Percentiles rank a stretch among this genome's conserved stretches.
Evolutionary conservation across 805 yeast species (phyloP).

Genomic region (Metschnikowia lunata): DNA sequence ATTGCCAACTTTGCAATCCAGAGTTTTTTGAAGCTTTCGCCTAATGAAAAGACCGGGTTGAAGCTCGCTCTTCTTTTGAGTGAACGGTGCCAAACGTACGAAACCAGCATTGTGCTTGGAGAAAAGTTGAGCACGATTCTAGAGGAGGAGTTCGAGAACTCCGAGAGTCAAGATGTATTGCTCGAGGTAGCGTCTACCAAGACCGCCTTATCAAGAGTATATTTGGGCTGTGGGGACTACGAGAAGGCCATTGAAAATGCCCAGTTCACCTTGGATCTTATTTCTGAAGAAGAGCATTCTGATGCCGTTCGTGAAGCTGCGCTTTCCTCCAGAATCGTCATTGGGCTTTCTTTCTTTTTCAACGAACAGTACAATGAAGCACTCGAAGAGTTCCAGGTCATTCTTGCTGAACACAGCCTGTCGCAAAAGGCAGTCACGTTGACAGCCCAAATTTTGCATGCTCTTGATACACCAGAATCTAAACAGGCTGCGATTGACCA

Average conservation of each 20-base stretch:
- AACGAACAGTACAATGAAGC: conserved; percentile 59
- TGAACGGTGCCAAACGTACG: conserved; percentile 69
- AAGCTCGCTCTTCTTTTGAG: conserved; percentile 50
- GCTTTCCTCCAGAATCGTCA: conserved; percentile 60
- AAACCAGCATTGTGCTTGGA: conserved; percentile 48
- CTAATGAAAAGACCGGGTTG: conserved; percentile 55
- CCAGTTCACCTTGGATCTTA: conserved; percentile 48
- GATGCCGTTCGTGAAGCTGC: conserved; percentile 22
- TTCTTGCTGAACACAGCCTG: conserved; percentile 51
- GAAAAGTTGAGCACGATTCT: conserved; percentile 42
- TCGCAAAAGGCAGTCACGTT: conserved; percentile 66
- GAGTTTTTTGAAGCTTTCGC: conserved; percentile 58
- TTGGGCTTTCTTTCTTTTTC: conserved; percentile 73
- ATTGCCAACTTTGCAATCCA: conserved; percentile 65
- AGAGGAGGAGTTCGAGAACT: conserved; percentile 53
- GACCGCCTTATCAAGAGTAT: conserved; percentile 67
- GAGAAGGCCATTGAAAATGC: conserved; percentile 59
- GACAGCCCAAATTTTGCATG: conserved; percentile 75
- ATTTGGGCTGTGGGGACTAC: conserved; percentile 56
- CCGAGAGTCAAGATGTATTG: conserved; percentile 46
- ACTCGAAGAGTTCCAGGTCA: conserved; percentile 58
- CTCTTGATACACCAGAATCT: conserved; percentile 70
- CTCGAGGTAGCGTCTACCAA: conserved; percentile 54
- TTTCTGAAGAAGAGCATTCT: conserved; percentile 34
- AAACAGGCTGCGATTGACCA: conserved; percentile 83